Conservation (phyloP, 495 filamentous ascomycete species). For the Aspergillus campestris region DNA sequence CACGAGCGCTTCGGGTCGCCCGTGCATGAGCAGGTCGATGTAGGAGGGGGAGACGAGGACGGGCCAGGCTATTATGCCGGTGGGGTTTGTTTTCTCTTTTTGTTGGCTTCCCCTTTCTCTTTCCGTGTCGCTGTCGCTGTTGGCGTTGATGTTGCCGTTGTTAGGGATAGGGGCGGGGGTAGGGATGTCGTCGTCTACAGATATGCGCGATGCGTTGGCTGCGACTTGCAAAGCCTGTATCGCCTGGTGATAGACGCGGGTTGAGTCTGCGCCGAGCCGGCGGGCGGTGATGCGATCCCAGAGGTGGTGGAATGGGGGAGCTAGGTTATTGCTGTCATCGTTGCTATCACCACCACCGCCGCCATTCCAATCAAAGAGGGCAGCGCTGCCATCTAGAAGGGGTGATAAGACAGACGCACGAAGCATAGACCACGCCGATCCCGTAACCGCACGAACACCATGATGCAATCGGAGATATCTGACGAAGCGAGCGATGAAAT, state of each 20-base stretch:
- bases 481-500: constrained; percentile 31
- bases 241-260: constrained; percentile 9
- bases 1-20: constrained; percentile 33
- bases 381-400: constrained; percentile 1
- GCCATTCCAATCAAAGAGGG: not conserved
- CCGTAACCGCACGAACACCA: constrained; percentile 30
- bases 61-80: constrained; percentile 25
- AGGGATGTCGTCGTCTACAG: not conserved
- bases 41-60: constrained; percentile 22
- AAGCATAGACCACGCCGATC: constrained; percentile 15
- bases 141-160: too few relatives aligned
- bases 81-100: too few relatives aligned
- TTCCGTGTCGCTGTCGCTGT: too few relatives aligned
- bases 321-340: too few relatives aligned
- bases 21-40: constrained; percentile 17
- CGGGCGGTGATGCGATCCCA: constrained; percentile 4
- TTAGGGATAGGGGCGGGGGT: too few relatives aligned
- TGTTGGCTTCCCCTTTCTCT: too few relatives aligned
- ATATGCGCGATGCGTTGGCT: not conserved
- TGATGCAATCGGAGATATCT: constrained; percentile 35
- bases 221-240: constrained; percentile 12
- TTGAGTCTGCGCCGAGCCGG: constrained; percentile 6
- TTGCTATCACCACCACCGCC: too few relatives aligned
- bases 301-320: constrained; percentile 2
- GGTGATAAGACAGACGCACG: constrained; percentile 7